phyloP scores from a whole-genome alignment of 169 alveolate genomes.

The Plasmodium adleri region DNA sequence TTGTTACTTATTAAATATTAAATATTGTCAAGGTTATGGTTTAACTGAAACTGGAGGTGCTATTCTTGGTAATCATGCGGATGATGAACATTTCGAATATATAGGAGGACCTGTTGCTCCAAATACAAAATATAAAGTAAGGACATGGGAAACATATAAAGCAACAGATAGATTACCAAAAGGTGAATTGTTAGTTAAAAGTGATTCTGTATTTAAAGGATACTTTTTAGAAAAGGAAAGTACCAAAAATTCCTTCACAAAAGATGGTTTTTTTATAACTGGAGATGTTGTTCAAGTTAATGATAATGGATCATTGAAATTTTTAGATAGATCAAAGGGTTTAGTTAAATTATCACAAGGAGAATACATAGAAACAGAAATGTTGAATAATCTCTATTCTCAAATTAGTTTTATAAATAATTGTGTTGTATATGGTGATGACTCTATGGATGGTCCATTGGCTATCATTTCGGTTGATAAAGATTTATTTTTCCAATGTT shows the following conservation, averaged over 20 bases:
- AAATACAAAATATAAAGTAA: slow-evolving; percentile 9
- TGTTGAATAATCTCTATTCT: slow-evolving; percentile 31
- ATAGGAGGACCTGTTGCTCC: slow-evolving; percentile 37
- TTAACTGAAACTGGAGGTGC: slow-evolving; percentile 63
- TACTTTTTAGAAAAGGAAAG: slow-evolving; percentile 91
- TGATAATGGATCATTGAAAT: slow-evolving; percentile 90
- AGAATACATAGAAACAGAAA: slow-evolving; percentile 91
- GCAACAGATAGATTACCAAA: slow-evolving; percentile 88
- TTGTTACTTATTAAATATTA: slow-evolving; percentile 2
- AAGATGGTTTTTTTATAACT: slow-evolving; percentile 93
- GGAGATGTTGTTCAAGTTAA: slow-evolving; percentile 94
- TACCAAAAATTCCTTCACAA: slow-evolving; percentile 87
- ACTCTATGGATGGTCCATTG: slow-evolving; percentile 51
- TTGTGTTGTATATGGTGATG: slow-evolving; percentile 73
- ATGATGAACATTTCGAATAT: not conserved
- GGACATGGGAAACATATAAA: slow-evolving; percentile 64
- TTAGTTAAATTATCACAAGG: slow-evolving; percentile 96
- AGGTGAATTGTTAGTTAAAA: slow-evolving; percentile 95
- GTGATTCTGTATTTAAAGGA: slow-evolving; percentile 90
- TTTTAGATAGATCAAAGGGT: slow-evolving; percentile 95
- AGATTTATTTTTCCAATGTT: slow-evolving; percentile 11
- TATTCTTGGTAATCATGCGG: not conserved
- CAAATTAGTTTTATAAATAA: slow-evolving; percentile 9
- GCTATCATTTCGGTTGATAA: slow-evolving; percentile 34
- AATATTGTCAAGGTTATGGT: slow-evolving; percentile 62